Evolutionary conservation across 1,284 basidiomycete species (phyloP), one percentile per base, ranked within the genome.

Genomic region (Violaceomyces palustris): DNA sequence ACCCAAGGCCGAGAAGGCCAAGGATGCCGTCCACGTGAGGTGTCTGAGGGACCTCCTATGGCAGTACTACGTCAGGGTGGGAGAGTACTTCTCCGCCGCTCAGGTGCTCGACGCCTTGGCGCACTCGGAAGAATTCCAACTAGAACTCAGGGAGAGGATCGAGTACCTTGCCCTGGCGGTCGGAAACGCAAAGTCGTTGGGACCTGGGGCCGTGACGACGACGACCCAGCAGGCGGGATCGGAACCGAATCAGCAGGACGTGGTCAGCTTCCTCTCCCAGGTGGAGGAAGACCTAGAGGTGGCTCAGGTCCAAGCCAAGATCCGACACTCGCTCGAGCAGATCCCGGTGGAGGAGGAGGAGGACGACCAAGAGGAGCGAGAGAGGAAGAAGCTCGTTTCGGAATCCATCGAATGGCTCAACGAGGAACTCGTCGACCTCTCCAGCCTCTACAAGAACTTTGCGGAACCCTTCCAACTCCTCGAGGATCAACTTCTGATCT

Each of bases 261-360:
- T 90, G 89, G 88, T 97, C 44, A 85, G 87, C 36, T 94, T 97
- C 78, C 80, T 93, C 21, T 88, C 86, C 0, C 86, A 90, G 55
- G 78, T 96, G 14, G 92, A 97, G 75, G 94, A 98, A 75, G 90
- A 91, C 72, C 80, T 98, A 8, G 94, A 98, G 45, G 94, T 98
- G 11, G 88, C 91, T 3, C 87, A 93, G 75, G 90, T 98, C 8
- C 94, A 99, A 70, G 78, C 93, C 29, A 91, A 96, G 74, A 81
- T 60, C 59, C 74, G 56, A 69, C 71, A 38, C 67, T 73, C 63
- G 28, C 51, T 36, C 73, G 75, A 41, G 67, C 78, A 67, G 63
- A 62, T 34, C 15, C 29, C 55, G 14, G 7, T 50, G 21, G 42
- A 50, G 25, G 35, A 32, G 50, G 25, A 34, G 15, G 54, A 52